Evolutionary conservation across 257 asterid species (phyloP), one percentile per base, ranked within the genome.

Genomic region (Osmanthus fragrans): DNA sequence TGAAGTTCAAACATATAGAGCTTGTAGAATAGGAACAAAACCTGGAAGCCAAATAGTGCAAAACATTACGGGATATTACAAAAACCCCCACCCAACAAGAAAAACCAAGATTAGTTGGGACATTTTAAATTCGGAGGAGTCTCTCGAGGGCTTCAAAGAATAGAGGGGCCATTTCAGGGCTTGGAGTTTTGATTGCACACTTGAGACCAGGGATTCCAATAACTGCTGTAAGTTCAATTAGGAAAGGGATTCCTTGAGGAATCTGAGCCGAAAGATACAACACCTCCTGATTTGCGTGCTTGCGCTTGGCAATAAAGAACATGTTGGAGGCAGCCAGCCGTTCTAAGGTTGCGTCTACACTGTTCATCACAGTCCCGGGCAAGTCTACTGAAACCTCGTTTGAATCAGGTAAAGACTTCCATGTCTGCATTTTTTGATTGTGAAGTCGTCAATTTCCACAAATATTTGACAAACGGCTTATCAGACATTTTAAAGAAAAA

Each of bases 391-490:
- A 86, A 15, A 94, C 88, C 85, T 96, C 99, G 21, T 96, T 92
- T 25, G 99, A 82, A 85, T 96, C 99, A 5, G 99, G 99, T 74
- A 96, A 82, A 2, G 99, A 96, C 82, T 94, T 96, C 99, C 99
- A 96, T 3, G 98, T 96, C 99, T 96, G 92, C 72, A 71, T 25
- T 58, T 79, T 39, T 32, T 69, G 5, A 42, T 63, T 23, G 73
- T 42, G 73, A 74, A 73, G 70, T 36, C 15, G 65, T 83, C 58
- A 79, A 33, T 74, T 79, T 56, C 72, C 72, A 75, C 32, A 68
- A 42, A 71, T 49, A 60, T 58, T 49, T 21, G 75, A 15, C 21
- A 11, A 63, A 63, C 16, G 11, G 69, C 32, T 63, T 27, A 23
- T 27, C n/a, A 27, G 36, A 27, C 33, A 25, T 7, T 58, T 21